Percentiles rank a stretch among this genome's conserved stretches.
These are phyloP conservation scores for Xylaria sp. DNA, from an alignment of 2,329 filamentous ascomycete genomes.

Conservation along the genomic window DNA sequence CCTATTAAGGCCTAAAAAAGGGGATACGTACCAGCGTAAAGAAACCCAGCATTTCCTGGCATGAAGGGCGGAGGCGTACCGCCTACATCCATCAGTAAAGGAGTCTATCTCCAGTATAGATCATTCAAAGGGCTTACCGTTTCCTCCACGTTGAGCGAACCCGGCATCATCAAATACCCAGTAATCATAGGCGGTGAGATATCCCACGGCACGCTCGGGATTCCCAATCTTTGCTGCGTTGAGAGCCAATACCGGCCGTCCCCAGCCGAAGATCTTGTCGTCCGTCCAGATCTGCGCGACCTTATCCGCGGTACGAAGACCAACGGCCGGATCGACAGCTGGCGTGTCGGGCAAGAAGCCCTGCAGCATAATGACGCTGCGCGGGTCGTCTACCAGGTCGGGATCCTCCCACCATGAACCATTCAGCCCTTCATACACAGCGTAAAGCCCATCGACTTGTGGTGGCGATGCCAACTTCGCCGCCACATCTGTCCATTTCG, in stretches of 20 bases:
- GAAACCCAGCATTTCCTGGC: constrained; percentile 52
- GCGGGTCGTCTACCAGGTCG: constrained; percentile 54
- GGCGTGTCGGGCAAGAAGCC: constrained; percentile 56
- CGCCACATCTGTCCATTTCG: constrained; percentile 54
- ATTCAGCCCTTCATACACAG: constrained; percentile 59
- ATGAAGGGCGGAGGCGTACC: constrained; percentile 51
- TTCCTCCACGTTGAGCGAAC: constrained; percentile 31
- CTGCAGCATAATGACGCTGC: constrained; percentile 57
- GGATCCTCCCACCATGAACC: constrained; percentile 56
- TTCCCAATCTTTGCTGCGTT: constrained; percentile 56
- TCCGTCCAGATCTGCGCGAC: constrained; percentile 56
- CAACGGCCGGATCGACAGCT: constrained; percentile 51
- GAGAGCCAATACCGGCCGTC: constrained; percentile 58
- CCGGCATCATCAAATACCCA: constrained; percentile 56
- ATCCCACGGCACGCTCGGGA: constrained; percentile 53
- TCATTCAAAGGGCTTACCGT: constrained; percentile 16
- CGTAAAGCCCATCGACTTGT: constrained; percentile 54
- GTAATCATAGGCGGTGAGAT: constrained; percentile 55
- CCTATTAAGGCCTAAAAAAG: neutral
- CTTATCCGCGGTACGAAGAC: constrained; percentile 52
- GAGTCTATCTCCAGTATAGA: neutral
- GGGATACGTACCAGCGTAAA: constrained; percentile 46
- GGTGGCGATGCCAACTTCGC: constrained; percentile 58
- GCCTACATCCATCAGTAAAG: constrained; percentile 29
- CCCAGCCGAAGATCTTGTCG: constrained; percentile 57